A percentile compares a stretch with the other conserved stretches of the same genome.
Conservation (phyloP, 2,329 filamentous ascomycete species). For the Byssothecium circinans region DNA sequence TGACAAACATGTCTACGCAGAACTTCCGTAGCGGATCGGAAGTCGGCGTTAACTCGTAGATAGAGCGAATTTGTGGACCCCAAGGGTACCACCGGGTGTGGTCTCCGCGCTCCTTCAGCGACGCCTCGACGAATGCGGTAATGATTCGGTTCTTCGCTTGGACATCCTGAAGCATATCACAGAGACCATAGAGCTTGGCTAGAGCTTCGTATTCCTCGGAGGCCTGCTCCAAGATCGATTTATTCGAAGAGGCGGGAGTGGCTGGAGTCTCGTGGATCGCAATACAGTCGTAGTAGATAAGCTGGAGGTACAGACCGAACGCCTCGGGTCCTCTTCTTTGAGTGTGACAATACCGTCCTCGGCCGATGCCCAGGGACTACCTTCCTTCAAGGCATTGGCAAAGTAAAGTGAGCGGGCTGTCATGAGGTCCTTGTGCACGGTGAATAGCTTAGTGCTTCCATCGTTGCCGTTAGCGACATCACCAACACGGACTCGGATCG, state of each 20-base stretch:
- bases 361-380: slow-evolving; percentile 4
- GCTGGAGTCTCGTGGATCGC: neutral
- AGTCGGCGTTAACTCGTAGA: too few relatives aligned
- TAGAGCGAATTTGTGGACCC: too few relatives aligned
- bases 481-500: slow-evolving; percentile 1
- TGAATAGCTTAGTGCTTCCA: slow-evolving; percentile 1
- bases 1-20: too few relatives aligned
- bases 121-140: neutral
- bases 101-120: neutral
- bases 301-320: slow-evolving; percentile 9
- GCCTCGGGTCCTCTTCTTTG: slow-evolving; percentile 6
- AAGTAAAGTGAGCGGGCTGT: slow-evolving; percentile 10
- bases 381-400: neutral
- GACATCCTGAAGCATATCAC: slow-evolving; percentile 16
- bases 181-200: slow-evolving; percentile 12
- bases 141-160: slow-evolving; percentile 7
- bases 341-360: slow-evolving; percentile 6
- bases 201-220: neutral
- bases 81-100: neutral
- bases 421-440: slow-evolving; percentile 2
- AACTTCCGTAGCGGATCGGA: too few relatives aligned
- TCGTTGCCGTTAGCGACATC: neutral
- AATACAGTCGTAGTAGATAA: slow-evolving; percentile 2
- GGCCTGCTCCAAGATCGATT: neutral
- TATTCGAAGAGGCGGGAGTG: neutral